Percentiles rank a stretch among this genome's conserved stretches.
Conservation (phyloP, 441 rosid species). For the Dalechampia spathulata region DNA sequence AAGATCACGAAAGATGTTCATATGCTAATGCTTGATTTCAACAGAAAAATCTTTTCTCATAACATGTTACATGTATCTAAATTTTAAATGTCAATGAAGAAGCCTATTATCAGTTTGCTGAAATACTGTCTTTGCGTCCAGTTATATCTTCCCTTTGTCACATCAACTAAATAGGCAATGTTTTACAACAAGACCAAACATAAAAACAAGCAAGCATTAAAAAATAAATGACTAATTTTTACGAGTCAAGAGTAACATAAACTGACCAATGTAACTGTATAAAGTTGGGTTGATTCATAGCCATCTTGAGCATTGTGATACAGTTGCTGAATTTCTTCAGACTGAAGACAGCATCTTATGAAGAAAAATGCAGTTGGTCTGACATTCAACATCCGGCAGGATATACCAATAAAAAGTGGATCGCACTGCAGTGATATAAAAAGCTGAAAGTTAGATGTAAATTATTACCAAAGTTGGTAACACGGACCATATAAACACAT, state of each 20-base stretch:
- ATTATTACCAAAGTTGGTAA: not conserved
- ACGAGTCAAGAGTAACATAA: not conserved
- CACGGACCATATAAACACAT: not conserved
- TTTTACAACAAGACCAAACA: not conserved
- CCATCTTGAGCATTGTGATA: constrained; percentile 81
- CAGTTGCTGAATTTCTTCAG: constrained; percentile 58
- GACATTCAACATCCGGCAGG: constrained; percentile 64
- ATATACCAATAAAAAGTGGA: constrained; percentile 69
- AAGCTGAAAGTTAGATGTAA: too few relatives aligned
- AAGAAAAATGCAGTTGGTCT: constrained; percentile 86
- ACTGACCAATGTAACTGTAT: constrained; percentile 65
- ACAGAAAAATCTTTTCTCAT: not conserved
- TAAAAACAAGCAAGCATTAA: not conserved
- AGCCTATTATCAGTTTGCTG: too few relatives aligned
- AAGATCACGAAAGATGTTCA: too few relatives aligned
- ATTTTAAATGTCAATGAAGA: too few relatives aligned
- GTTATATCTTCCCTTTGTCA: not conserved
- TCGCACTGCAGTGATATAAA: constrained; percentile 34
- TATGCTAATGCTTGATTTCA: not conserved
- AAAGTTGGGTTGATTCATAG: constrained; percentile 76
- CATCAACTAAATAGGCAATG: not conserved
- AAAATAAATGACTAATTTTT: not conserved
- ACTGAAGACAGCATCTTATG: constrained; percentile 54
- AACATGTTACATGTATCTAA: not conserved
- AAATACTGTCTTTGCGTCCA: not conserved